Evolutionary conservation across 768 basidiomycete species (phyloP), one percentile per base, ranked within the genome.

Genomic region (Agaricus subrufescens): DNA sequence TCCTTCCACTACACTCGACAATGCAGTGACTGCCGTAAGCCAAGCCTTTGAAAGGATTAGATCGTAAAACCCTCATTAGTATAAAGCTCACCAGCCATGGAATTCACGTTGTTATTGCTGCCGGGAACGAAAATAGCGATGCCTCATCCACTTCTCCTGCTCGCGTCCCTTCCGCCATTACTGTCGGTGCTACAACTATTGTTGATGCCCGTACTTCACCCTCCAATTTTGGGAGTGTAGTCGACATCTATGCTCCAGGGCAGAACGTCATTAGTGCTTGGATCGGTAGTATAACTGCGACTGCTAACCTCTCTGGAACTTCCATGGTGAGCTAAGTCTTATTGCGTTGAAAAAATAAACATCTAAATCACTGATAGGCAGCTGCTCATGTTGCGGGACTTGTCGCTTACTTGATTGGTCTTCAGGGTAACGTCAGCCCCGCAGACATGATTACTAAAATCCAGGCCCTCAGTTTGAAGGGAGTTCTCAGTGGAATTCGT

Each of bases 301-400:
- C 64, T 15, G 62, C 56, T 31, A 56, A 37, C 52, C 63, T 61
- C 39, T 66, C 62, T n/a, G 66, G 67, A 9, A 65, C 66, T 2
- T 66, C 63, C 27, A 71, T 71, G 72, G 59, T 58, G 10, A 27
- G 8, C 31, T 4, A 23, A 3, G 27, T n/a, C 6, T 14, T 9
- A 5, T 14, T 37, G 8, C 30, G 6, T 12, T 14, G 7, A 23
- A 14, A 45, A 47, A 0, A 27, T 23, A 27, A 9, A 34, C 29
- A 10, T 42, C 19, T 44, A 2, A 30, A 29, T 27, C 4, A 9
- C 40, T n/a, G 3, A 8, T 39, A 60, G 59, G 63, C 66, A 4
- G 60, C 66, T 27, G 71, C 74, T 29, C 71, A 75, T 54, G 59
- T 75, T 49, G 65, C 73, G 27, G 75, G 75, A 15, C 61, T 75